Evolutionary conservation across 2,329 filamentous ascomycete species (phyloP).

Genomic region (Thermochaetoides dissita): DNA sequence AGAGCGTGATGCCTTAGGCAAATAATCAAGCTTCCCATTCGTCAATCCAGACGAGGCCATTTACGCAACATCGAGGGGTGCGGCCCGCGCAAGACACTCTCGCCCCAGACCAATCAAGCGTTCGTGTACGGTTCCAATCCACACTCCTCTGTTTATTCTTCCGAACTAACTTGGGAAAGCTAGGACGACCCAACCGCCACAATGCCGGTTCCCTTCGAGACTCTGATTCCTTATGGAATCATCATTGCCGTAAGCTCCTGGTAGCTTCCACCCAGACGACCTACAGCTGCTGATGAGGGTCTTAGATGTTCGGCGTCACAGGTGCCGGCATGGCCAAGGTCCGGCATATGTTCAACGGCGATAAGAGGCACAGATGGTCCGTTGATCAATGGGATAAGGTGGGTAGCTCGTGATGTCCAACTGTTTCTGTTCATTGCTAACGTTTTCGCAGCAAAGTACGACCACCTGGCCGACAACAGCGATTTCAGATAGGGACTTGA

Average conservation of each 20-base stretch:
- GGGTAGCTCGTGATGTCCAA: slow-evolving; percentile 5
- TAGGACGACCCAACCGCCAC: slow-evolving; percentile 17
- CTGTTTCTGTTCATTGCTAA: slow-evolving; percentile 17
- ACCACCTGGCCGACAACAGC: not conserved
- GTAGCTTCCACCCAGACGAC: not conserved
- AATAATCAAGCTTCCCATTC: not conserved
- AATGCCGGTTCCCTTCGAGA: slow-evolving; percentile 53
- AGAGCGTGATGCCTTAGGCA: slow-evolving; percentile 4
- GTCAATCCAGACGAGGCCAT: slow-evolving; percentile 4
- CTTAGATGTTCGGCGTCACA: slow-evolving; percentile 49
- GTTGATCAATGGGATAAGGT: slow-evolving; percentile 52
- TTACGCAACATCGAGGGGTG: no score
- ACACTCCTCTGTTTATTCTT: not conserved
- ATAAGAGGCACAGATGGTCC: slow-evolving; percentile 45
- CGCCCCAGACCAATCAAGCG: no score
- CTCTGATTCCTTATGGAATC: slow-evolving; percentile 51
- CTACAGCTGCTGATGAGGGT: not conserved
- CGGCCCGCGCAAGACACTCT: no score
- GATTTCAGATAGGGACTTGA: slow-evolving; percentile 1
- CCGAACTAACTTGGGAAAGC: slow-evolving; percentile 8
- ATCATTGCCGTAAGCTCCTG: slow-evolving; percentile 39
- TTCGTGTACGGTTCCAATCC: slow-evolving; percentile 9
- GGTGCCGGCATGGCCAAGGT: slow-evolving; percentile 44
- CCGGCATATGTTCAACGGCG: slow-evolving; percentile 44
- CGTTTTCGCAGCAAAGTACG: slow-evolving; percentile 38